These are phyloP conservation scores for Auricularia cornea DNA, from an alignment of 768 basidiomycete genomes.

Conservation along the genomic window DNA sequence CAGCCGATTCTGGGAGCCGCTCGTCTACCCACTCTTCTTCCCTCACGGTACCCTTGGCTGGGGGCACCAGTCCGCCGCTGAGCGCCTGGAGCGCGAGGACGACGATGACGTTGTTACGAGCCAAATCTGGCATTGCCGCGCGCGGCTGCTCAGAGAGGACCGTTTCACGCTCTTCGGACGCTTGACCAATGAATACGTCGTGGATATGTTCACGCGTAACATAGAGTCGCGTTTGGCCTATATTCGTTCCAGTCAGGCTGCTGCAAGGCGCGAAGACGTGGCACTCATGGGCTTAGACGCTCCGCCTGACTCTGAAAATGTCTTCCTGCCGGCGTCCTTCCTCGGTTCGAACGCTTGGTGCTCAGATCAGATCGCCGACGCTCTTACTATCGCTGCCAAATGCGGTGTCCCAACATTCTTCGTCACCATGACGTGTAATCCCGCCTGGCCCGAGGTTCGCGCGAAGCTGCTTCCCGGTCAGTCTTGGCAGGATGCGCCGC, in stretches of 20 bases:
- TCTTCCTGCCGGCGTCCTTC: no score
- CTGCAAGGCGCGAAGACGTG: conserved; percentile 9
- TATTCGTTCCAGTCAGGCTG: conserved; percentile 22
- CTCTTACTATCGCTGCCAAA: conserved; percentile 24
- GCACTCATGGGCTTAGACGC: no score
- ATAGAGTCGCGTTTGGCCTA: conserved; percentile 25
- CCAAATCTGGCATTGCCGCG: no score
- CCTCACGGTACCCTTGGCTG: conserved; percentile 29
- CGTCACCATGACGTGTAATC: conserved; percentile 34
- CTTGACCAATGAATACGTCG: conserved; percentile 26
- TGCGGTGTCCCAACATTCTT: conserved; percentile 26
- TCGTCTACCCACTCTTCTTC: conserved; percentile 31
- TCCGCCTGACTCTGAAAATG: no score
- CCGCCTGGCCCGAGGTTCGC: conserved; percentile 31
- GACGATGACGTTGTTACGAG: no score
- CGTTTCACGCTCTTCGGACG: conserved; percentile 28
- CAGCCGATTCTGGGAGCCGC: conserved; percentile 30
- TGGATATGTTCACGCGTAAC: conserved; percentile 32
- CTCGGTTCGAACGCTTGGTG: conserved; percentile 8
- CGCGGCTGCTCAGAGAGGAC: no score
- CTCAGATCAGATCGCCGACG: conserved; percentile 32
- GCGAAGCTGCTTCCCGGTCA: conserved; percentile 26
- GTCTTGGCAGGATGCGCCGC: conserved; percentile 24
- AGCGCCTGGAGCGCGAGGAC: background rate
- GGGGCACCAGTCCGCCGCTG: conserved; percentile 23